Evolutionary conservation across 108 stramenopile species (phyloP), one percentile per base, ranked within the genome.

Genomic region (Cyclostephanos tholiformis): DNA sequence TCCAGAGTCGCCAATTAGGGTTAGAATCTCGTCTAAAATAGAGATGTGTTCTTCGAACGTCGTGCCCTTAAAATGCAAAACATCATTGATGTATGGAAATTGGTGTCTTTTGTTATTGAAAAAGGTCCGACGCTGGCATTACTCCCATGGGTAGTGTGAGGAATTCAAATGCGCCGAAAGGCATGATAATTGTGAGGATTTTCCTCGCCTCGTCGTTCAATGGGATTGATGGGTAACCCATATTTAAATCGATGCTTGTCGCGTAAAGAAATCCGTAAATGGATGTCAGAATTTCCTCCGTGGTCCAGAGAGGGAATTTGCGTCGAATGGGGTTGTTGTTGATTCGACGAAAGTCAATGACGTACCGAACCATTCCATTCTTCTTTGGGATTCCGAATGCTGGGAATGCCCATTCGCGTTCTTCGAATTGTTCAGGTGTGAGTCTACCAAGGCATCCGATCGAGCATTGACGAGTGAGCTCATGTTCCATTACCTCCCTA

Each of bases 221-320:
- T 26, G 71, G 71, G 19, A 71, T 61, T 6, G 60, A 50, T 9
- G 51, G 61, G 26, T 71, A 71, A 16, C 71, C 71, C 61, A 62
- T 61, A 32, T 71, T 71, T 2, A 62, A 48, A 51, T 71, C 61
- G 25, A 71, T 25, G 0, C 20, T 39, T 1, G 46, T 36, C 2
- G 27, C 46, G 25, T 36, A 63, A 0, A 29, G 0, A 32, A 62
- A 69, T 58, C 69, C 69, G 2, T 22, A 1, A 14, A 69, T 56
- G 0, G 55, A 39, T 0, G 55, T 39, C 5, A 58, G 36, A 0
- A 69, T 41, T 16, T 69, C 39, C 13, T 69, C 56, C 1, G 32
- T 59, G 5, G 71, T 62, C 12, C 19, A 25, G 4, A 71, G 35
- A 23, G 59, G 71, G 23, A 35, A 62, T 62, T 61, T 44, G 20